These are phyloP conservation scores for Cladophialophora chaetospira DNA, from an alignment of 2,329 filamentous ascomycete species.

Conservation along the genomic window DNA sequence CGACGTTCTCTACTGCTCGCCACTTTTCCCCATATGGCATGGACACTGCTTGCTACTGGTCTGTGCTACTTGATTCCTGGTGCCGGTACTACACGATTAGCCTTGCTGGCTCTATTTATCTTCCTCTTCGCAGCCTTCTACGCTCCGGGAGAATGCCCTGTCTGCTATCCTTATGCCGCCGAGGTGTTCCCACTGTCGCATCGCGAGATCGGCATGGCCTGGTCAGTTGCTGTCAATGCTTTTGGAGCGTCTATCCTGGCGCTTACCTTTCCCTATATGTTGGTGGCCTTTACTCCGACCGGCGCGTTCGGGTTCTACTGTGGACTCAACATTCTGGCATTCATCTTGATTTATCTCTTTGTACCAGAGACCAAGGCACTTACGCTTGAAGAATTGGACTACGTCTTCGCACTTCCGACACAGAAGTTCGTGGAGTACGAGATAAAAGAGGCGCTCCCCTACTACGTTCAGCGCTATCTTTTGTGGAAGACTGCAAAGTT, in stretches of 20 bases:
- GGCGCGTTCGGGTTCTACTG: constrained; percentile 48
- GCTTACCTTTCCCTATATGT: constrained; percentile 40
- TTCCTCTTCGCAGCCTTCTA: constrained; percentile 48
- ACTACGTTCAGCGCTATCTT: too few species aligned
- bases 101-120: constrained; percentile 44
- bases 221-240: constrained; percentile 50
- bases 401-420: constrained; percentile 39
- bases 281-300: constrained; percentile 28
- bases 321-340: constrained; percentile 50
- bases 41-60: constrained; percentile 54
- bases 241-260: constrained; percentile 53
- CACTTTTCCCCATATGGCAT: constrained; percentile 66
- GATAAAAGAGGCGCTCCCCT: background rate
- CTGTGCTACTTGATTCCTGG: constrained; percentile 55
- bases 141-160: constrained; percentile 42
- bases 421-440: constrained; percentile 3
- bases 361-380: constrained; percentile 42
- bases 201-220: constrained; percentile 49
- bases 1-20: constrained; percentile 57
- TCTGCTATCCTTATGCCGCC: background rate
- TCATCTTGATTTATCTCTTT: constrained; percentile 48
- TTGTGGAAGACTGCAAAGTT: too few species aligned
- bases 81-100: constrained; percentile 39
- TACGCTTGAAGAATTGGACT: constrained; percentile 59
- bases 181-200: constrained; percentile 54